Evolutionary conservation across 768 basidiomycete species (phyloP), one percentile per base, ranked within the genome.

Genomic region (Lactarius tabidus): DNA sequence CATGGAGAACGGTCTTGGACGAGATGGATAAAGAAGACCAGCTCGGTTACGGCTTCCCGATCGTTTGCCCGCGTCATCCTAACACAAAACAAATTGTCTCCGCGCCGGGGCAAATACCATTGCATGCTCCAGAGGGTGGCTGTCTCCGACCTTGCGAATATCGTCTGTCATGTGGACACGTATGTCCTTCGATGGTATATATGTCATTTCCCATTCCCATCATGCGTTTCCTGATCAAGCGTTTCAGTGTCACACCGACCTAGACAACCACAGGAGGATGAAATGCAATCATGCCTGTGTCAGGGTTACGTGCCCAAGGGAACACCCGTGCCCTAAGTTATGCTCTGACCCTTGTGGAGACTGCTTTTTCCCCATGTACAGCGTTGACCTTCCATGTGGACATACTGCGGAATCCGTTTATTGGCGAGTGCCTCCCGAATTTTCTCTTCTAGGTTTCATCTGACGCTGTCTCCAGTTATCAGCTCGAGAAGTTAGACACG

Each of bases 1-100:
- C 86, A 75, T 91, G 89, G 90, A 72, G 71, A 1, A 75, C 72
- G 0, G 77, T 90, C 17, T 74, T 89, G 1, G 79, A 85, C n/a
- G 81, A 86, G 68, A 76, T 91, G 51, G 81, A 85, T 39, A 69
- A 67, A 2, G 69, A 76, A 17, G 81, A 79, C n/a, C 69, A 69
- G 41, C n/a, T 70, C 2, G 51, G 55, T 15, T 43, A 31, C 38
- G 64, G 45, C 3, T 35, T 70, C 15, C 64, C 67, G 2, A 58
- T 65, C n/a, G 35, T 65, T 20, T 70, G 69, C 31, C 36, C 69
- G 12, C 69, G 69, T 23, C 69, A 70, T n/a, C 63, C 67, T 10
- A 26, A 39, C 5, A 12, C 39, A 18, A 57, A 1, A 39, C 56
- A 33, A 31, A 26, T 5, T 1, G 39, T 70, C 41, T 59, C 69